Evolutionary conservation across 2,329 filamentous ascomycete species (phyloP), one percentile per base, ranked within the genome.

Genomic region (Gnomoniopsis smithogilvyi): DNA sequence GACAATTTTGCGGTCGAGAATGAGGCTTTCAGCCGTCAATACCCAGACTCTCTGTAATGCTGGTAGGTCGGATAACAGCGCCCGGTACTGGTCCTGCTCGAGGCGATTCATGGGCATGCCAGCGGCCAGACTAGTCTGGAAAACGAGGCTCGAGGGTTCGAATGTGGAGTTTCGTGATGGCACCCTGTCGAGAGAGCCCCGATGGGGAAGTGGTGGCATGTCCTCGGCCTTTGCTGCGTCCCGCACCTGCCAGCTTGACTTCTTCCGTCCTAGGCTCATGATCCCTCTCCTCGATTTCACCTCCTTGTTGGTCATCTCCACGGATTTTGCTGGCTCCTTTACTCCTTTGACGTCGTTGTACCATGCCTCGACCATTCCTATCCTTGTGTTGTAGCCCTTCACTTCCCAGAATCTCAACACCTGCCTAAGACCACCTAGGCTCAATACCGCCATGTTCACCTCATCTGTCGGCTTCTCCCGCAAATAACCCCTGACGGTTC

Each of bases 381-480:
- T 78, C 34, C 85, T 77, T 54, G 75, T 76, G 66, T 86, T 88
- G 70, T 88, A 88, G 1, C 85, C 84, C 66, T 86, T 86, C 43
- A 85, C 84, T 66, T 87, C 84, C 85, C 85, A 88, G 38, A 88
- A 78, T 48, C 80, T 76, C 64, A 87, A 82, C 1, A 87, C 84
- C 66, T 88, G 83, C 10, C 85, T 78, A 57, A 88, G 72, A 2
- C 85, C 85, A 36, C 85, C 85, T 12, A 88, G 73, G 47, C 80
- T 82, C 11, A 88, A 67, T 14, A 86, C 81, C 2, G 85, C 81
- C 11, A 81, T 80, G 63, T 87, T 85, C 0, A 88, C 76, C 48
- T 88, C 84, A 58, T 88, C 85, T 1, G 83, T 70, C 0, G 85
- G 85, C 64, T 82, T 82, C 62, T 87, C 85, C 63, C 83, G 80